Conservation (phyloP, 345 rosid species). For the Erodium maritimum region DNA sequence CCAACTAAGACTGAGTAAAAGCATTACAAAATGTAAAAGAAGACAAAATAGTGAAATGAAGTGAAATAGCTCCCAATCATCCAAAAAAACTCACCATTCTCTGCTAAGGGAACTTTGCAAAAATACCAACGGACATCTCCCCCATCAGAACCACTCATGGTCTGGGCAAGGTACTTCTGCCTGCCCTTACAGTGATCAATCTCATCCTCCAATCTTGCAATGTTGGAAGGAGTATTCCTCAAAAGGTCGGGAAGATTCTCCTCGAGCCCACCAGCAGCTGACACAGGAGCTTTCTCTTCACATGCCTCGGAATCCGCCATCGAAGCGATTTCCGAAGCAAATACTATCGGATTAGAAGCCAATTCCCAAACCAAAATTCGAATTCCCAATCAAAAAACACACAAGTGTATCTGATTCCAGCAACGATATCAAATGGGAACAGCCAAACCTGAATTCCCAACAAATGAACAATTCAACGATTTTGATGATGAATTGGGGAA, state of each 20-base stretch:
- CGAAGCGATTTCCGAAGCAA: neutral
- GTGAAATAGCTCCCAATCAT: neutral
- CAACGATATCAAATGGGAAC: too few species aligned
- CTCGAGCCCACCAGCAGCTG: conserved; percentile 13
- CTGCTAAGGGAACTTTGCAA: conserved; percentile 67
- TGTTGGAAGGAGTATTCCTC: conserved; percentile 85
- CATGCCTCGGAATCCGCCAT: neutral
- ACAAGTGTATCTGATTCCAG: too few species aligned
- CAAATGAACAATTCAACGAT: too few species aligned
- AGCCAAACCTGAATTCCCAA: too few species aligned
- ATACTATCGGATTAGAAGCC: too few species aligned
- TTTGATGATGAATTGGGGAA: too few species aligned
- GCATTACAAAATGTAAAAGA: neutral
- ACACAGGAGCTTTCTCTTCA: too few species aligned
- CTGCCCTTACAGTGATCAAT: conserved; percentile 69
- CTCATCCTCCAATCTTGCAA: conserved; percentile 81
- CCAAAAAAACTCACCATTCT: conserved; percentile 37
- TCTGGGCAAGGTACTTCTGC: conserved; percentile 76
- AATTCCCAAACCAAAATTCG: too few species aligned
- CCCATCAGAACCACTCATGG: conserved; percentile 79
- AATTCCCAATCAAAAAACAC: too few species aligned
- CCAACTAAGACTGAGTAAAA: neutral
- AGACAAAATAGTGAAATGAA: neutral
- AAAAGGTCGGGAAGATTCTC: conserved; percentile 56
- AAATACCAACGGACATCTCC: conserved; percentile 92